Conservation (phyloP, 371 early-diverging fungal genomes). For the Rozella allomycis region DNA sequence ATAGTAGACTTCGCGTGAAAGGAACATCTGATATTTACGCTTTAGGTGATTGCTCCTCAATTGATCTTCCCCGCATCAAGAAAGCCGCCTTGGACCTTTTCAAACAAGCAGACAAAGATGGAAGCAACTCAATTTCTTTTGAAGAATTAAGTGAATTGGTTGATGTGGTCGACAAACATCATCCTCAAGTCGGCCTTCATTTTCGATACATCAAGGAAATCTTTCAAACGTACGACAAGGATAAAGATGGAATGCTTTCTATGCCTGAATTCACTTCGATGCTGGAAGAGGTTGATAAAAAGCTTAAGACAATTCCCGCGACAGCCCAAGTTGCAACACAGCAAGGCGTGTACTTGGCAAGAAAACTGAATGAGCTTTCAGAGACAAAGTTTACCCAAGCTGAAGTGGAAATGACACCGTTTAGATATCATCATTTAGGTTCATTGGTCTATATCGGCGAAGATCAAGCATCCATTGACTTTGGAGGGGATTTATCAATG, state of each 20-base stretch:
- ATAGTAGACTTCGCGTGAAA: not conserved
- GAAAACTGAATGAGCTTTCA: constrained; percentile 19
- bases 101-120: not conserved
- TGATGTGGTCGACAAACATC: not conserved
- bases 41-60: constrained; percentile 1
- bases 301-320: constrained; percentile 1
- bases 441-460: constrained; percentile 14
- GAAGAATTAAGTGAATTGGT: not conserved
- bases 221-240: not conserved
- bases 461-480: constrained; percentile 4
- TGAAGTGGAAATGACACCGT: constrained; percentile 5
- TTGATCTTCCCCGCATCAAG: not conserved
- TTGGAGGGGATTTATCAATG: not conserved
- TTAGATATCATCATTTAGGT: constrained; percentile 13
- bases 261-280: not conserved
- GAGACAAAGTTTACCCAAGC: constrained; percentile 4
- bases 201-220: not conserved
- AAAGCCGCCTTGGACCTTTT: not conserved
- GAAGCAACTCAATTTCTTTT: not conserved
- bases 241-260: not conserved
- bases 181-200: not conserved
- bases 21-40: constrained; percentile 7
- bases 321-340: constrained; percentile 7
- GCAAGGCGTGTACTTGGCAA: constrained; percentile 11
- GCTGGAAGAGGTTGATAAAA: not conserved